Conservation (phyloP, 495 filamentous ascomycete species). For the Aspergillus saccharolyticus region DNA sequence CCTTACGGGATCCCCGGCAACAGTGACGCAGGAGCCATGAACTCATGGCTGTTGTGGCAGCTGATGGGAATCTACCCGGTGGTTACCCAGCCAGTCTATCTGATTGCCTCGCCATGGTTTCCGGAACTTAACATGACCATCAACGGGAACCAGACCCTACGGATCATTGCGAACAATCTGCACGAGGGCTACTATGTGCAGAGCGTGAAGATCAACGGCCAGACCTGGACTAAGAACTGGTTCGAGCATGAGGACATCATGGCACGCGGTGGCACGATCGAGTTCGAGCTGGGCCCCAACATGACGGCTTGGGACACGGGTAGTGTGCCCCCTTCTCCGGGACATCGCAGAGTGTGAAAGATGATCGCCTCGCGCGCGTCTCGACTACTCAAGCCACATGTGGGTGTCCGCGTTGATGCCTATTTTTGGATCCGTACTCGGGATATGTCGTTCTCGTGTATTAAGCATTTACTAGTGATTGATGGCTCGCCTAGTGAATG, state of each 20-base stretch:
- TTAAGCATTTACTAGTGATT: neutral
- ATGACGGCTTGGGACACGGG: constrained; percentile 54
- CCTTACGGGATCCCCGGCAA: constrained; percentile 59
- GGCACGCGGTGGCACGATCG: constrained; percentile 54
- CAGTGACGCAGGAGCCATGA: constrained; percentile 66
- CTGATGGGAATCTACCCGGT: constrained; percentile 68
- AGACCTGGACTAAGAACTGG: constrained; percentile 49
- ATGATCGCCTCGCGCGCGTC: too few relatives aligned
- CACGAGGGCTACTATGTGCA: constrained; percentile 53
- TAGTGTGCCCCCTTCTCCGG: constrained; percentile 47
- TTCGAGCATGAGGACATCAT: constrained; percentile 61
- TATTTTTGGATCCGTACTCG: neutral
- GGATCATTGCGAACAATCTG: constrained; percentile 49
- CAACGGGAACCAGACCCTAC: constrained; percentile 48
- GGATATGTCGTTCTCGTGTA: neutral
- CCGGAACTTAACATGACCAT: constrained; percentile 52
- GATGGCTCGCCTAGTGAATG: neutral
- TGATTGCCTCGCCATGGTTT: constrained; percentile 62
- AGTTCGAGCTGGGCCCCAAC: constrained; percentile 56
- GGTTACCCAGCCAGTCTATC: constrained; percentile 59
- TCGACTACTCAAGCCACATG: neutral
- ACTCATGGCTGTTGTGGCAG: constrained; percentile 64
- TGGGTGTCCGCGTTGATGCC: too few relatives aligned
- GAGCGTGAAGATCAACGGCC: constrained; percentile 30
- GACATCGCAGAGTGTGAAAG: constrained; percentile 15